Evolutionary conservation across 176 grass and related monocot species (phyloP).

Genomic region (Oryza glumipatula): DNA sequence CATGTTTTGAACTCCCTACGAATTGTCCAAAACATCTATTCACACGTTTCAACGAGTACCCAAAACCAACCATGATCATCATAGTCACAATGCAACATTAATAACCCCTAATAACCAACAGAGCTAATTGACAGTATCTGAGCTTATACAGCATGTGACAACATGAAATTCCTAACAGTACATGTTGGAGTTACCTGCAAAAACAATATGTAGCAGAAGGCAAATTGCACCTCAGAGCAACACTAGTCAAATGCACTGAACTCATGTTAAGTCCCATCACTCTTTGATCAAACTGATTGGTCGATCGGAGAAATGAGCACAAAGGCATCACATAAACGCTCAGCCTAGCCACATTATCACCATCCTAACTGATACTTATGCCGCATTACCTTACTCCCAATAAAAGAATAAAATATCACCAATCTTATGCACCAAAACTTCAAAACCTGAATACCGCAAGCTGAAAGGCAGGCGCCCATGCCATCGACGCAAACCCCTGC

Average conservation of each 20-base stretch:
- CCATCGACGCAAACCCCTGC: neutral
- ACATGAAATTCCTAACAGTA: neutral
- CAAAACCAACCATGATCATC: neutral
- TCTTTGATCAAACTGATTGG: neutral
- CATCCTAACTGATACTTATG: conserved; percentile 4
- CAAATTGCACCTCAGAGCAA: neutral
- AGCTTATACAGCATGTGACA: neutral
- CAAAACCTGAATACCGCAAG: conserved; percentile 8
- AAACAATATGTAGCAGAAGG: neutral
- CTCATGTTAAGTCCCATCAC: neutral
- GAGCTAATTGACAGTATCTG: neutral
- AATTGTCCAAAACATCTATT: neutral
- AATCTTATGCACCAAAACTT: neutral
- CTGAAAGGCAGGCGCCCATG: neutral
- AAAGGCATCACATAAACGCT: neutral
- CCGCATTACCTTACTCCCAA: neutral
- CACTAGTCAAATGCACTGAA: neutral
- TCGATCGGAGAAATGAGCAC: neutral
- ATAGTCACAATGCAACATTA: conserved; percentile 6
- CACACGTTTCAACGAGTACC: neutral
- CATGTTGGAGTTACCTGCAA: neutral
- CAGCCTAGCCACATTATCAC: conserved; percentile 31
- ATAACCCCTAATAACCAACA: neutral
- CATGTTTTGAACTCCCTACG: neutral
- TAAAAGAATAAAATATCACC: neutral